Evolutionary conservation across 2,329 filamentous ascomycete genomes (phyloP).

Genomic region (Colletotrichum cordylinicola): DNA sequence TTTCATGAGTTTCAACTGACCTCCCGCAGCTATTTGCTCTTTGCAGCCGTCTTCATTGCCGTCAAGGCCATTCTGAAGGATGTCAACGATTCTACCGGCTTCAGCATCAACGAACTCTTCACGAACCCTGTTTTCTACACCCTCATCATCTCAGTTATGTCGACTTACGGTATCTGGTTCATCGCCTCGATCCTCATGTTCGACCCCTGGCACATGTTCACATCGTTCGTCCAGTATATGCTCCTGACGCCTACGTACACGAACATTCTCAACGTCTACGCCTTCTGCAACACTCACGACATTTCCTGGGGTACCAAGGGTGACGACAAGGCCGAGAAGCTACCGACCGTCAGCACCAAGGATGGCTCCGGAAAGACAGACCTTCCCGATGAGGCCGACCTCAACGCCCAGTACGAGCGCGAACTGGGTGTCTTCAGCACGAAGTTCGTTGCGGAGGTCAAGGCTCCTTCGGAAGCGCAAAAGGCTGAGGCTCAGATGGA

Average conservation of each 20-base stretch:
- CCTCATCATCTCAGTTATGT: slow-evolving; percentile 88
- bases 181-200: slow-evolving; percentile 92
- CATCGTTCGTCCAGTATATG: slow-evolving; percentile 93
- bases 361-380: slow-evolving; percentile 92
- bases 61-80: slow-evolving; percentile 83
- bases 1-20: slow-evolving; percentile 25
- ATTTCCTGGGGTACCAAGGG: slow-evolving; percentile 99
- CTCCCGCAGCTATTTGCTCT: slow-evolving; percentile 77
- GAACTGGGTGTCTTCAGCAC: slow-evolving; percentile 77
- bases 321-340: slow-evolving; percentile 92
- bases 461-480: slow-evolving; percentile 57
- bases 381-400: slow-evolving; percentile 90
- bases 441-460: slow-evolving; percentile 78
- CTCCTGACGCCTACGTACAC: slow-evolving; percentile 95
- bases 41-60: slow-evolving; percentile 93
- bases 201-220: slow-evolving; percentile 99
- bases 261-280: slow-evolving; percentile 98
- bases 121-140: slow-evolving; percentile 91
- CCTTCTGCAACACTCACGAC: slow-evolving; percentile 98
- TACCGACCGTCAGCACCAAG: slow-evolving; percentile 88
- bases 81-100: slow-evolving; percentile 63
- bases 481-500: slow-evolving; percentile 89
- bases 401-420: slow-evolving; percentile 92
- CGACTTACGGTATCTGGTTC: slow-evolving; percentile 93
- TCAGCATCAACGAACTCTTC: slow-evolving; percentile 77